Conservation (phyloP, 2,329 filamentous ascomycete species). For the Camillea tinctor region DNA sequence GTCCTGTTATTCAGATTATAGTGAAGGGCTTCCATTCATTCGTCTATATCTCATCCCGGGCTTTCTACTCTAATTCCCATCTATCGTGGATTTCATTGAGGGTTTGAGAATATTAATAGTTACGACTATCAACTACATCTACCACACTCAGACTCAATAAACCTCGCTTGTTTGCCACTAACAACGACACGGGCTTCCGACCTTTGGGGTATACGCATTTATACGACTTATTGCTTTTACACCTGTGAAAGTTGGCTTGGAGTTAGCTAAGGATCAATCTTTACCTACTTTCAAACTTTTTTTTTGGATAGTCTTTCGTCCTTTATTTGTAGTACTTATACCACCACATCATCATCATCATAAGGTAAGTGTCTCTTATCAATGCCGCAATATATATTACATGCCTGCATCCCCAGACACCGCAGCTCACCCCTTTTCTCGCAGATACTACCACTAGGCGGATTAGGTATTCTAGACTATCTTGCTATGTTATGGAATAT, state of each 20-base stretch:
- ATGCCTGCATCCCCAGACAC: not conserved
- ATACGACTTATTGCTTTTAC: not conserved
- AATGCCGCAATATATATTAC: not conserved
- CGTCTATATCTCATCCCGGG: not conserved
- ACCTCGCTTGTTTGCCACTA: not conserved
- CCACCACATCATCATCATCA: slow-evolving; percentile 4
- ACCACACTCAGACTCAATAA: too few relatives aligned
- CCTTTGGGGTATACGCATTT: not conserved
- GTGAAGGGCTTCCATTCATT: not conserved
- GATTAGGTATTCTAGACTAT: not conserved
- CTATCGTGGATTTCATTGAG: not conserved
- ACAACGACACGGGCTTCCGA: not conserved
- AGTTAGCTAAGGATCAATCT: not conserved
- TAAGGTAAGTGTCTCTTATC: slow-evolving; percentile 4
- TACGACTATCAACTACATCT: not conserved
- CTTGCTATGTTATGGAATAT: slow-evolving; percentile 40
- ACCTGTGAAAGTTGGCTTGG: not conserved
- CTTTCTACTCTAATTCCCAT: not conserved
- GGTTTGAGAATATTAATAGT: not conserved
- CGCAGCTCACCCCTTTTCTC: slow-evolving; percentile 8
- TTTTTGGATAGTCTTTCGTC: not conserved
- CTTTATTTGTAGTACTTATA: not conserved
- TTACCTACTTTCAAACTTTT: not conserved
- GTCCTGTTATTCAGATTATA: not conserved
- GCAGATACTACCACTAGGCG: slow-evolving; percentile 7